phyloP scores from a whole-genome alignment of 1,139 yeast genomes.

The Lodderomyces beijingensis region DNA sequence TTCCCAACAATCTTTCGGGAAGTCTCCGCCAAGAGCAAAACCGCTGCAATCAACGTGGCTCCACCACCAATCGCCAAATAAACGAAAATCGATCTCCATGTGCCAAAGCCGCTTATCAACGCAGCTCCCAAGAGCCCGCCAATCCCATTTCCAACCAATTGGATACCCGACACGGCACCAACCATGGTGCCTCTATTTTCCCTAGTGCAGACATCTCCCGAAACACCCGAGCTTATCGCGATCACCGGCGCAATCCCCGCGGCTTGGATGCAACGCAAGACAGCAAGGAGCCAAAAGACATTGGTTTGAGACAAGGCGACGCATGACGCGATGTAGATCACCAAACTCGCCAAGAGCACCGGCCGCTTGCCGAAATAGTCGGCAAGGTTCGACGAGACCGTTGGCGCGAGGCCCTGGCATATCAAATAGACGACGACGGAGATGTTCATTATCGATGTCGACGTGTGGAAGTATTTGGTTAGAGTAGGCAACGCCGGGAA shows the following conservation, averaged over 20 bases:
- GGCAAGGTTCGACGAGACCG: conserved; percentile 30
- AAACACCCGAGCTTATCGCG: conserved; percentile 35
- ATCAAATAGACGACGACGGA: conserved; percentile 37
- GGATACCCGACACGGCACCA: conserved; percentile 33
- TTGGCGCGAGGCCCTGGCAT: conserved; percentile 36
- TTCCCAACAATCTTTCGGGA: conserved; percentile 35
- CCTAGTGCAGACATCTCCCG: conserved; percentile 38
- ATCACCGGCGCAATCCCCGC: conserved; percentile 40
- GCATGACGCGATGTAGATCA: conserved; percentile 29
- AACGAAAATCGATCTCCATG: conserved; percentile 37
- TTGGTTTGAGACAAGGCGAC: conserved; percentile 33
- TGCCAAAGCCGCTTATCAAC: conserved; percentile 22
- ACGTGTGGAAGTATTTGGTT: conserved; percentile 21
- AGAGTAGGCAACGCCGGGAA: conserved; percentile 40
- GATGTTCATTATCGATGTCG: conserved; percentile 24
- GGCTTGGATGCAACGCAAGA: conserved; percentile 37
- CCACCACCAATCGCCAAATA: conserved; percentile 39
- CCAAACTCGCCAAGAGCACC: conserved; percentile 23
- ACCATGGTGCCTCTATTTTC: conserved; percentile 38
- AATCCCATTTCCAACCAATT: conserved; percentile 35
- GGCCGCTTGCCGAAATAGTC: conserved; percentile 37
- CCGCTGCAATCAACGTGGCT: conserved; percentile 20
- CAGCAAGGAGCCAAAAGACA: conserved; percentile 32
- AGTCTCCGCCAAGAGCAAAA: conserved; percentile 33
- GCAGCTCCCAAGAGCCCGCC: conserved; percentile 41